Evolutionary conservation across 768 basidiomycete genomes (phyloP).

Genomic region (Mycena floridula): DNA sequence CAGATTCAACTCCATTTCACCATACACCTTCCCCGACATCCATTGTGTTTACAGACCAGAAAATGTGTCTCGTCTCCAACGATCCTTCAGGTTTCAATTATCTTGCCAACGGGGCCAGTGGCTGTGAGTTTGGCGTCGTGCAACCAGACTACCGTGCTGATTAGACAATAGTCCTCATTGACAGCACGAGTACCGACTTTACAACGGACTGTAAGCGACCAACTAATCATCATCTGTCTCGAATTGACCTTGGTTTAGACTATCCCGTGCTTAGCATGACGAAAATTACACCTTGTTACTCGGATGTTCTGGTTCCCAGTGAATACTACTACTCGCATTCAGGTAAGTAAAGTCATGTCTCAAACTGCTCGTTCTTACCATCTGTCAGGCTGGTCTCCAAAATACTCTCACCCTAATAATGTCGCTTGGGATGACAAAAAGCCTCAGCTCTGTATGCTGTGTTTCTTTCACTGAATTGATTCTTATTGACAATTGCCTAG

Average conservation of each 20-base stretch:
- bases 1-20: slow-evolving; percentile 11
- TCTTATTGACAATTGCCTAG: background rate
- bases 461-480: background rate
- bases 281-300: slow-evolving; percentile 8
- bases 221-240: no score
- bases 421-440: background rate
- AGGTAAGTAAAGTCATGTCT: no score
- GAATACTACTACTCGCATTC: slow-evolving; percentile 6
- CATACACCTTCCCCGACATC: slow-evolving; percentile 10
- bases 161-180: slow-evolving; percentile 10
- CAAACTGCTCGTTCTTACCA: no score
- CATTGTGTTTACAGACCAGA: slow-evolving; percentile 9
- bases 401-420: background rate
- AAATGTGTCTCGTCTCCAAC: slow-evolving; percentile 9
- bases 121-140: slow-evolving; percentile 3
- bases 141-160: background rate
- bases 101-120: slow-evolving; percentile 12
- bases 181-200: slow-evolving; percentile 10
- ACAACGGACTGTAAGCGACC: slow-evolving; percentile 12
- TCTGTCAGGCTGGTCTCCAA: background rate
- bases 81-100: slow-evolving; percentile 7
- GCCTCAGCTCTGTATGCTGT: background rate
- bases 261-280: slow-evolving; percentile 7
- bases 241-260: no score
- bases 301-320: slow-evolving; percentile 13